Base-by-base conservation (phyloP, 805 yeast genomes). In the Ogataea degrootiae region DNA sequence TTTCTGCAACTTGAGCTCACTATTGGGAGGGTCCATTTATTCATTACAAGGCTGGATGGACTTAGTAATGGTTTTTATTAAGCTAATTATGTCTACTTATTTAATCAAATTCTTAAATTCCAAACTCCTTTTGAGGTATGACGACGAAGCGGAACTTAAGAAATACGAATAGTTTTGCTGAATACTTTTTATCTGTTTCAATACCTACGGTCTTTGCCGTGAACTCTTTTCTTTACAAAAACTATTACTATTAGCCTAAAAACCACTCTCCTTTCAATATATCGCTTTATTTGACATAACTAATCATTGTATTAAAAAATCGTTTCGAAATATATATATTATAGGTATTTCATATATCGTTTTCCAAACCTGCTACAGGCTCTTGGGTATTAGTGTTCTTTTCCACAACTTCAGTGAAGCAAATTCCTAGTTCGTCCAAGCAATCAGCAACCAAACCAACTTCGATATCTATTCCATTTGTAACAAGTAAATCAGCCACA, bases 341-440 rank as follows among this genome's bases (percentile, higher is more conserved):
- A 6, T 35, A 19, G 6, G 23, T 35, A 43, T 37, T 19, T 31
- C 15, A 22, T 7, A 42, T 21, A 14, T 19, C 46, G 15, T 26
- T 42, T n/a, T 16, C 41, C n/a, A 26, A 9, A 26, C 31, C 31
- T 26, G 31, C 31, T 9, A 26, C 31, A 26, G 19, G 38, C 33
- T 34, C 51, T 3, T 45, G 26, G 9, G 12, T 43, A 15, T 39
- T 34, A 16, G 22, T 11, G 15, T 26, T 43, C 42, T 12, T 39
- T 39, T 16, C 44, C 42, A n/a, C 33, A 15, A 29, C 29, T 8
- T 48, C 54, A 0, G 62, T 56, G 52, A 59, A 56, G 49, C 62
- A 56, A 5, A 65, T 44, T 3, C 69, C 68, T 37, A 62, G 39
- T 19, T 54, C 55, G 43, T 66, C 70, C 29, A 66, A 47, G 39